Percentiles rank a stretch among this genome's conserved stretches.
These are phyloP conservation scores for Taiwanofungus camphoratus DNA, from an alignment of 1,284 basidiomycete genomes.

Conservation along the genomic window DNA sequence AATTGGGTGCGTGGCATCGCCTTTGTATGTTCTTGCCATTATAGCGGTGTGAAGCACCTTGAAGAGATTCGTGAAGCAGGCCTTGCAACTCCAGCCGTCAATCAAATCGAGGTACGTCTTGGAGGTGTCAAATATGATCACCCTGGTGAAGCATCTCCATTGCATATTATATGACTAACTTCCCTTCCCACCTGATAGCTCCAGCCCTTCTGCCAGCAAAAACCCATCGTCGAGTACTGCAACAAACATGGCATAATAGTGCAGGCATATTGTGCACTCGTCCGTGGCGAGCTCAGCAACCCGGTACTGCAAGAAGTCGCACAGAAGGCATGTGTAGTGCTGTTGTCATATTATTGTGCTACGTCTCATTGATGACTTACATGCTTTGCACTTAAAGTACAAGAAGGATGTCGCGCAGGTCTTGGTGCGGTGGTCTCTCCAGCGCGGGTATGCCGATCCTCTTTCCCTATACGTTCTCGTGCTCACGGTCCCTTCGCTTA, in stretches of 20 bases:
- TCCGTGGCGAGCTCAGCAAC: slow-evolving; percentile 39
- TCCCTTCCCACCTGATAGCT: slow-evolving; percentile 37
- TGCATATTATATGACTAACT: no score
- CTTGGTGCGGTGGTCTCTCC: slow-evolving; percentile 22
- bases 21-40: slow-evolving; percentile 51
- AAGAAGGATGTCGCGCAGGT: slow-evolving; percentile 42
- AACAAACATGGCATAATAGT: slow-evolving; percentile 59
- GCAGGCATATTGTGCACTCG: slow-evolving; percentile 57
- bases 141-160: no score
- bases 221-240: slow-evolving; percentile 75
- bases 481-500: slow-evolving; percentile 20
- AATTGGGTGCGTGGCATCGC: slow-evolving; percentile 26
- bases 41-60: slow-evolving; percentile 74
- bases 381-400: not conserved
- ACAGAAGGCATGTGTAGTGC: slow-evolving; percentile 28
- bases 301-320: slow-evolving; percentile 37
- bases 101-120: slow-evolving; percentile 73
- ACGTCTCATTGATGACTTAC: not conserved
- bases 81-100: slow-evolving; percentile 63
- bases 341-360: not conserved
- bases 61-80: slow-evolving; percentile 65
- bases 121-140: not conserved
- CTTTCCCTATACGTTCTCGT: slow-evolving; percentile 34
- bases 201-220: slow-evolving; percentile 82
- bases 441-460: slow-evolving; percentile 16